A percentile compares a stretch with the other conserved stretches of the same genome.
Conservation (phyloP, 495 filamentous ascomycete genomes). For the Daldinia childiae region DNA sequence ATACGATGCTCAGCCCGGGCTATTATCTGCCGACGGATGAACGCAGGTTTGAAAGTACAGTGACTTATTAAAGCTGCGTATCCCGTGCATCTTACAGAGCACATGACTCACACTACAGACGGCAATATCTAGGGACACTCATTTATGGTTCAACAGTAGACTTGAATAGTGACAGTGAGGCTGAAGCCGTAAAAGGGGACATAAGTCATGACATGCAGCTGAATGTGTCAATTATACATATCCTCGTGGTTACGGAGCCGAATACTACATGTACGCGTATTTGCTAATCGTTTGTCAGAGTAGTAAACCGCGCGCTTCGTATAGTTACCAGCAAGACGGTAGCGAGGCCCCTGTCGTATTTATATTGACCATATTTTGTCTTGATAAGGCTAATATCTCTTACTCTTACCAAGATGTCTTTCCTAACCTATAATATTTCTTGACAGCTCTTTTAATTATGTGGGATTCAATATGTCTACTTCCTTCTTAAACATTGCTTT, state of each 20-base stretch:
- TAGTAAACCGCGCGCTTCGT: slow-evolving; percentile 10
- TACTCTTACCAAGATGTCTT: too few relatives aligned
- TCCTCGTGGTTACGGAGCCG: slow-evolving; percentile 22
- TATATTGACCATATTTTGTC: background rate
- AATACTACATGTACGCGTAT: slow-evolving; percentile 27
- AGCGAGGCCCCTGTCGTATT: slow-evolving; percentile 19
- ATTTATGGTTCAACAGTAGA: background rate
- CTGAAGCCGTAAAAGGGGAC: slow-evolving; percentile 16
- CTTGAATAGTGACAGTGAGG: background rate
- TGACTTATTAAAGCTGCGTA: background rate
- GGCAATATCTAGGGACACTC: background rate
- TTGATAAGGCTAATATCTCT: too few relatives aligned
- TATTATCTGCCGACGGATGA: background rate
- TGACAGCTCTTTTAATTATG: too few relatives aligned
- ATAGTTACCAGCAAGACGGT: slow-evolving; percentile 22
- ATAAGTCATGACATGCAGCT: slow-evolving; percentile 20
- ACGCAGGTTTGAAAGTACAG: background rate
- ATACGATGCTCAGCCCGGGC: background rate
- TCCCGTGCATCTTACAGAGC: background rate
- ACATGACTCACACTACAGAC: too few relatives aligned
- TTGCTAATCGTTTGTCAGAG: slow-evolving; percentile 36
- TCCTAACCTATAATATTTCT: too few relatives aligned
- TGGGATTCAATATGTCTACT: too few relatives aligned
- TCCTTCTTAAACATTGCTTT: too few relatives aligned
- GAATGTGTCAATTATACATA: slow-evolving; percentile 13